phyloP scores from a whole-genome alignment of 169 alveolate species.

The Babesia ovis region DNA sequence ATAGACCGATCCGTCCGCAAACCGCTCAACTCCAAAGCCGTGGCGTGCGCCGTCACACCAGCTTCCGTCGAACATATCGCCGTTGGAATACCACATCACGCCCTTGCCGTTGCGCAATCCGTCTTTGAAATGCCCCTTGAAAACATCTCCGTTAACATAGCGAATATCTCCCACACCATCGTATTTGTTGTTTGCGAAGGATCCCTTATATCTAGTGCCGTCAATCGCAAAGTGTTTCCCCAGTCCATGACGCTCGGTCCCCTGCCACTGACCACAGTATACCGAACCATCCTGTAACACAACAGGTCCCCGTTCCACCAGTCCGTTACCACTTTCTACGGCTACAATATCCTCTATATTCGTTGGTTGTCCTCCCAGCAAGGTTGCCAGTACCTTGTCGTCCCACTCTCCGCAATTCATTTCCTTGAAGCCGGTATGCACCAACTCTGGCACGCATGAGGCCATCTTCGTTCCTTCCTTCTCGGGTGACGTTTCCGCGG shows the following conservation, averaged over 20 bases:
- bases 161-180: constrained; percentile 90
- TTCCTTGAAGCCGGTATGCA: constrained; percentile 24
- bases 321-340: not conserved
- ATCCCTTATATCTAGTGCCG: constrained; percentile 54
- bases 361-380: constrained; percentile 23
- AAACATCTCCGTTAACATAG: constrained; percentile 90
- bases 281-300: constrained; percentile 48
- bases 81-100: constrained; percentile 54
- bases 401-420: constrained; percentile 35
- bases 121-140: constrained; percentile 91
- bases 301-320: constrained; percentile 37
- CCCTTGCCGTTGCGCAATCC: constrained; percentile 95
- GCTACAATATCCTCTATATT: constrained; percentile 5
- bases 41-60: constrained; percentile 70
- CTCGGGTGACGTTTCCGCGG: too few relatives aligned
- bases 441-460: too few relatives aligned
- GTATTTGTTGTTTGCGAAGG: constrained; percentile 28
- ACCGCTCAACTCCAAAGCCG: constrained; percentile 81
- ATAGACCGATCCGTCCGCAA: constrained; percentile 76
- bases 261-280: constrained; percentile 59
- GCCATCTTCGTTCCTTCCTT: too few relatives aligned
- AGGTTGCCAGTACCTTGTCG: constrained; percentile 23
- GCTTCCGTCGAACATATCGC: constrained; percentile 80
- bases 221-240: constrained; percentile 46
- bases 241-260: constrained; percentile 21